Conservation (phyloP, 2,329 filamentous ascomycete genomes). For the Penicillium sp. region DNA sequence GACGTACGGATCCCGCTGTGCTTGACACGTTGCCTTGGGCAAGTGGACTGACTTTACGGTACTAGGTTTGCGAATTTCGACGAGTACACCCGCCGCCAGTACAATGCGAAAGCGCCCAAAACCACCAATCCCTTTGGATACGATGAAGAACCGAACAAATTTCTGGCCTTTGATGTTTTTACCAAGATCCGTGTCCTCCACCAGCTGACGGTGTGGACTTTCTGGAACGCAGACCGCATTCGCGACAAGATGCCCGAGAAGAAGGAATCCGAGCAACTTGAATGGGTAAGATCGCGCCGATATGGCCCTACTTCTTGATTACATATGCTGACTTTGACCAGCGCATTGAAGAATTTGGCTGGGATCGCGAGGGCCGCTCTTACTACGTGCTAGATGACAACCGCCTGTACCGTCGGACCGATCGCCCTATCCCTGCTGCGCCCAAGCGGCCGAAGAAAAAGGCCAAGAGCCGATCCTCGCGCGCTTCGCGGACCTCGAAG, state of each 20-base stretch:
- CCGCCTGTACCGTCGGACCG: slow-evolving; percentile 84
- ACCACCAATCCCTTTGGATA: slow-evolving; percentile 81
- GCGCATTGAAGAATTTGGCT: slow-evolving; percentile 62
- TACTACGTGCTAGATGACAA: slow-evolving; percentile 96
- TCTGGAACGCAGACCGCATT: slow-evolving; percentile 83
- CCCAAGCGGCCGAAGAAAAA: slow-evolving; percentile 60
- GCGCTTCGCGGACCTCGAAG: slow-evolving; percentile 69
- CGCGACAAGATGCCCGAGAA: slow-evolving; percentile 83
- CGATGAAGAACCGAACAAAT: slow-evolving; percentile 71
- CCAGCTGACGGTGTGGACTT: slow-evolving; percentile 84
- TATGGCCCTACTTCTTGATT: neutral
- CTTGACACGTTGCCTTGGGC: neutral
- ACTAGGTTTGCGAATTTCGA: slow-evolving; percentile 82
- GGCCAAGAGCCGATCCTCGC: slow-evolving; percentile 66
- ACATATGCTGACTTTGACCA: slow-evolving; percentile 26
- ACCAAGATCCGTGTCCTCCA: slow-evolving; percentile 79
- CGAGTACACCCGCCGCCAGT: slow-evolving; percentile 89
- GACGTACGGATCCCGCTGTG: slow-evolving; percentile 63
- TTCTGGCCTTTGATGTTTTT: slow-evolving; percentile 79
- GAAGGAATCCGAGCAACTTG: slow-evolving; percentile 76
- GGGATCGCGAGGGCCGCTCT: slow-evolving; percentile 81
- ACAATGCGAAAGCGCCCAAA: slow-evolving; percentile 72
- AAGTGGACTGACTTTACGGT: slow-evolving; percentile 7
- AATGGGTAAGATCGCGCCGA: slow-evolving; percentile 66
- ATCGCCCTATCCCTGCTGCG: slow-evolving; percentile 63